Base-by-base conservation (phyloP, 2,329 filamentous ascomycete species). In the Seiridium unicorne region DNA sequence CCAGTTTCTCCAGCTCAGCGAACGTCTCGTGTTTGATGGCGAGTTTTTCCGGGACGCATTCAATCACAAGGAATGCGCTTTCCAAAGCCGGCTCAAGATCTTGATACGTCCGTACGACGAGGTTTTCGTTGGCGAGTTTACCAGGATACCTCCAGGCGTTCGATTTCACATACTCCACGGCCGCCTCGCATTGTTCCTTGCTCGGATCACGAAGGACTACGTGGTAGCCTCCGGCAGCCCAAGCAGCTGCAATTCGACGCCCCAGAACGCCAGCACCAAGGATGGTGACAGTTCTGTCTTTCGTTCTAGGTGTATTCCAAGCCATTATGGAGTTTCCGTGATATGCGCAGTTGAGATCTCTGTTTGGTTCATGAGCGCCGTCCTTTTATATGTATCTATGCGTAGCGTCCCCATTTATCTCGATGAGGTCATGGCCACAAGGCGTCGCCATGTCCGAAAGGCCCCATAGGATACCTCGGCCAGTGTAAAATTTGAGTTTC, bases 251-350 rank as follows among this genome's bases (percentile, higher is more conserved):
- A 11, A 80, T 77, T 13, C 78, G 71, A 7, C 78, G 75, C 4
- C 78, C 78, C 0, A 80, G 69, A 0, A 79, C 77, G 1, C 78
- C 78, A 5, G 68, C 77, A 2, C 77, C 78, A 26, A 80, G 66
- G 11, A 80, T 64, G 4, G 70, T 66, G 34, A 79, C 71, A 3
- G 73, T 70, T 31, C 75, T 70, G 38, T 62, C 61, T 3, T 58
- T 55, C 18, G 67, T 66, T n/a, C 62, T 44, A 26, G 67, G 66
- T 13, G 62, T 60, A 35, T 60, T 57, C 60, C 68, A 64, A 32
- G 61, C 18, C 67, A 69, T 69, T 34, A 13, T 64, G 42, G 48
- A 31, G 3, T 57, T 40, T 46, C 9, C 32, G 49, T 38, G 34
- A 13, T 53, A 38, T 38, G 32, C 34, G 49, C 18, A n/a, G 13